A percentile compares a stretch with the other conserved stretches of the same genome.
Evolutionary conservation across 768 basidiomycete genomes (phyloP).

Genomic region (Boletus subparvulus): DNA sequence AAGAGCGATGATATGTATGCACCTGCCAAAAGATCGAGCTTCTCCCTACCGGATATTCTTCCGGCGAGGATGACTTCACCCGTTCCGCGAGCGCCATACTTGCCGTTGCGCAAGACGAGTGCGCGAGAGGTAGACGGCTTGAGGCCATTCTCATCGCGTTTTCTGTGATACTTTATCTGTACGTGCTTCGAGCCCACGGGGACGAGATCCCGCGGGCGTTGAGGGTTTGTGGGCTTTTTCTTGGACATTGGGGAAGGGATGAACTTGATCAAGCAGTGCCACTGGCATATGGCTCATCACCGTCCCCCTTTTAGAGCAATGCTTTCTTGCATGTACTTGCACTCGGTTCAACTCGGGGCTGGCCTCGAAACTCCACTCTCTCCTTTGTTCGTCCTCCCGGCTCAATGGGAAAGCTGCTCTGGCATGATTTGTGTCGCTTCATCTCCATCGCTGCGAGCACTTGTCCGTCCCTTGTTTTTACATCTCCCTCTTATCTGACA

Average conservation of each 20-base stretch:
- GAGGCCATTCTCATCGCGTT: conserved; percentile 50
- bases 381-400: not conserved
- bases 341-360: conserved; percentile 21
- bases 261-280: not conserved
- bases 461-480: conserved; percentile 52
- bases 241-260: conserved; percentile 30
- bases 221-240: conserved; percentile 24
- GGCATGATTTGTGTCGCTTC: conserved; percentile 75
- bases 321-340: conserved; percentile 23
- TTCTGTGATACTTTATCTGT: conserved; percentile 32
- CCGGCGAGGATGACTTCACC: conserved; percentile 61
- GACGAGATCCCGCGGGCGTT: conserved; percentile 46
- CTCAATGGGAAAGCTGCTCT: conserved; percentile 75
- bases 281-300: too few species aligned
- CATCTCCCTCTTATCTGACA: conserved; percentile 5
- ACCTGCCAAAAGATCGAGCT: conserved; percentile 79
- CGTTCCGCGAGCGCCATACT: conserved; percentile 67
- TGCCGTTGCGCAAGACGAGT: conserved; percentile 71
- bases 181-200: conserved; percentile 56
- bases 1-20: conserved; percentile 9
- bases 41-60: conserved; percentile 74
- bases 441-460: conserved; percentile 66
- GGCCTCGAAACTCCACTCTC: conserved; percentile 20
- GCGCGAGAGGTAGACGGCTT: conserved; percentile 71
- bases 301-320: conserved; percentile 29